These are phyloP conservation scores for Musa itinerans DNA, from an alignment of 176 grass and related monocot genomes.

Conservation along the genomic window DNA sequence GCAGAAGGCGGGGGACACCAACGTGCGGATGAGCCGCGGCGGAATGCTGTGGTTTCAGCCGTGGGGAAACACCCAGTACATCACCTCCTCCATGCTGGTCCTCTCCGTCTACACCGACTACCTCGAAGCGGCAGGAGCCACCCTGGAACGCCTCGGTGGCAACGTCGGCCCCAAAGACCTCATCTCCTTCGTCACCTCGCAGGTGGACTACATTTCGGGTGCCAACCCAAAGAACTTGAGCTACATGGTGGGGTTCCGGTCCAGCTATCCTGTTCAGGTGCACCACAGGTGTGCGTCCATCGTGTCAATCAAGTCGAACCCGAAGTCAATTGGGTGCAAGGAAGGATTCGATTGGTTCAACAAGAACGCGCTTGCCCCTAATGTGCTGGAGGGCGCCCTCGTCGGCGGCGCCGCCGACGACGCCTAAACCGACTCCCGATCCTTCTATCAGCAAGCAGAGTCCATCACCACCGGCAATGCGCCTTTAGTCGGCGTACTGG, in stretches of 20 bases:
- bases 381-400: too few relatives aligned
- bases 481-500: too few relatives aligned
- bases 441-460: too few relatives aligned
- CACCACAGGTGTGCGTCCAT: constrained; percentile 29
- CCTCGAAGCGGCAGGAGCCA: not conserved
- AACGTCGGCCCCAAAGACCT: constrained; percentile 14
- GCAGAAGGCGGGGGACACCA: constrained; percentile 24
- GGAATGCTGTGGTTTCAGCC: constrained; percentile 43
- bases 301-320: too few relatives aligned
- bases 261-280: constrained; percentile 30
- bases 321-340: too few relatives aligned
- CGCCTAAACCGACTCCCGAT: too few relatives aligned
- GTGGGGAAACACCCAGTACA: constrained; percentile 49
- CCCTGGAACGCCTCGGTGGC: constrained; percentile 25
- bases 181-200: constrained; percentile 26
- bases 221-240: constrained; percentile 50
- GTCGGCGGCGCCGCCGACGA: too few relatives aligned
- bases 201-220: constrained; percentile 57
- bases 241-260: constrained; percentile 31
- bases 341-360: too few relatives aligned
- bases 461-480: too few relatives aligned
- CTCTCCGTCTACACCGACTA: constrained; percentile 41
- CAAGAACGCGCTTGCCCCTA: too few relatives aligned
- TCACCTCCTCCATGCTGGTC: constrained; percentile 44
- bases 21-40: constrained; percentile 33